Conservation (phyloP, 202 grass and related monocot genomes). For the Cymbopogon flexuosus region DNA sequence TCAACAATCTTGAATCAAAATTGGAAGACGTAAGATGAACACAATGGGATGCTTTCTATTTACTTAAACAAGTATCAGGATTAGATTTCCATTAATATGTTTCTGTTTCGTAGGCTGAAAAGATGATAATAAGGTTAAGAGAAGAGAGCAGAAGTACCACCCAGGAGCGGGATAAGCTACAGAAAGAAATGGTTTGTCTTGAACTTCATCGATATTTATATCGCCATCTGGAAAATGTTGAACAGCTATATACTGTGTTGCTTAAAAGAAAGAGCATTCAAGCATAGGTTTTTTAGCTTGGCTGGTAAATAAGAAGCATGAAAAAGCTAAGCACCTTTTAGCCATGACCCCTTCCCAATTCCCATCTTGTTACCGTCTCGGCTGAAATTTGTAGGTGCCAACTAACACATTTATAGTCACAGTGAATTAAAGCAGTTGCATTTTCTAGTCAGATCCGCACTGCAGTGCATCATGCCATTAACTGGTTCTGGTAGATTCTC, state of each 20-base stretch:
- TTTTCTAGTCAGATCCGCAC: neutral
- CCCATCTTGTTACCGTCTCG: neutral
- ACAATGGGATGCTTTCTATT: conserved; percentile 23
- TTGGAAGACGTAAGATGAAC: conserved; percentile 69
- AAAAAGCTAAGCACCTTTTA: neutral
- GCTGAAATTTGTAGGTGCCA: neutral
- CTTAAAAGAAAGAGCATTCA: neutral
- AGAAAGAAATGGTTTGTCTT: conserved; percentile 75
- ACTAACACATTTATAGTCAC: neutral
- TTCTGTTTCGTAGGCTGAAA: conserved; percentile 66
- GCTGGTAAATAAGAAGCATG: neutral
- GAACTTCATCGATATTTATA: neutral
- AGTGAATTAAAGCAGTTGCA: neutral
- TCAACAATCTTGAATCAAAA: conserved; percentile 78
- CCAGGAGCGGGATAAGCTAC: conserved; percentile 68
- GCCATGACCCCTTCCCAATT: neutral
- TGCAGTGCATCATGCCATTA: neutral
- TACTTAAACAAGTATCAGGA: conserved; percentile 5
- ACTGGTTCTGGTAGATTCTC: neutral
- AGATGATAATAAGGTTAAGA: conserved; percentile 69
- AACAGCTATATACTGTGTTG: neutral
- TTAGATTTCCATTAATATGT: conserved; percentile 4
- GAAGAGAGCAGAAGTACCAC: conserved; percentile 62
- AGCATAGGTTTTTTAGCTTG: neutral
- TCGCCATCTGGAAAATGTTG: neutral